These are phyloP conservation scores for Helenozyma baotianmanensis DNA, from an alignment of 805 yeast genomes.

Conservation along the genomic window DNA sequence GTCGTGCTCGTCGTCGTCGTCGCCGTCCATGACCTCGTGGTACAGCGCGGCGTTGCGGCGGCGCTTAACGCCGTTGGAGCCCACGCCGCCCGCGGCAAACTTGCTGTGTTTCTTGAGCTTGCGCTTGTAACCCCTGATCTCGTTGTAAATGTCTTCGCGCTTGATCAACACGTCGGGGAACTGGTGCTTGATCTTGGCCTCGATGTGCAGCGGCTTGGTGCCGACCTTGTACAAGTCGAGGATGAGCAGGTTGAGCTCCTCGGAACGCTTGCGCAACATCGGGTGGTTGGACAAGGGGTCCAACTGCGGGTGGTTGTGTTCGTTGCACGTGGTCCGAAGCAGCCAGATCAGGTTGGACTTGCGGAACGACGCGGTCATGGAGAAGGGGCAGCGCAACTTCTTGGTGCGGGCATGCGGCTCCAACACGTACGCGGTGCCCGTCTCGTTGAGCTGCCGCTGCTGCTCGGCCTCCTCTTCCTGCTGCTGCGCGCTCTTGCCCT, in stretches of 20 bases:
- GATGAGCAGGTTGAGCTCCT: conserved; percentile 48
- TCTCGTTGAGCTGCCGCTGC: conserved; percentile 20
- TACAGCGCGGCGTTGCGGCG: conserved; percentile 15
- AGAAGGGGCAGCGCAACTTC: conserved; percentile 52
- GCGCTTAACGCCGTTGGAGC: conserved; percentile 9
- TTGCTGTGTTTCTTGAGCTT: conserved; percentile 41
- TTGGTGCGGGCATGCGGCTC: conserved; percentile 44
- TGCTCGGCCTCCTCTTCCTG: conserved; percentile 18
- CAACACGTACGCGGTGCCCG: conserved; percentile 31
- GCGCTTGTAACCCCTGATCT: conserved; percentile 52
- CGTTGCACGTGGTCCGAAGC: conserved; percentile 49
- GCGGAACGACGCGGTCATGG: conserved; percentile 54
- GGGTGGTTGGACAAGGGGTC: conserved; percentile 55
- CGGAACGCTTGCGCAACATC: conserved; percentile 51
- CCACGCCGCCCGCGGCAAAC: conserved; percentile 14
- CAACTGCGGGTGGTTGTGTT: conserved; percentile 55
- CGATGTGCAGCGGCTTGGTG: conserved; percentile 52
- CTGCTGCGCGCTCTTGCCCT: conserved; percentile 23
- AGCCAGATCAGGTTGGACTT: conserved; percentile 50
- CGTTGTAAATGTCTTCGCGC: conserved; percentile 56
- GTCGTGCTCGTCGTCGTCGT: conserved; percentile 19
- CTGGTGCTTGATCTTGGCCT: conserved; percentile 46
- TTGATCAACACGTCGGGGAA: conserved; percentile 52
- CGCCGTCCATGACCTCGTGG: conserved; percentile 18
- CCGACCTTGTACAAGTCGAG: conserved; percentile 50